phyloP scores from a whole-genome alignment of 345 rosid genomes.

The Xanthoceras sorbifolium region DNA sequence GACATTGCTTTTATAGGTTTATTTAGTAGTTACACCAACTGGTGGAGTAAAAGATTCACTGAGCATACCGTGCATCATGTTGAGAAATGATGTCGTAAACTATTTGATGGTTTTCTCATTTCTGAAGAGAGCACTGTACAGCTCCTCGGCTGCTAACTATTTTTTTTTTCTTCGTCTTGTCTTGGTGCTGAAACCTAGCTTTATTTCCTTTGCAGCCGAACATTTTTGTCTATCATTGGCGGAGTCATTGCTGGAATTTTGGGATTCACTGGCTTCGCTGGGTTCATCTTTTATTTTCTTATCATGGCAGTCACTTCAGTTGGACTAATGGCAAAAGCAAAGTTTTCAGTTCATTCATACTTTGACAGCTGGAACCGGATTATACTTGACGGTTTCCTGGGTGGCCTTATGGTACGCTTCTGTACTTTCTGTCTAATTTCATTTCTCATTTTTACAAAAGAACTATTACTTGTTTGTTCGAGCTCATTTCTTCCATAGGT shows the following conservation, averaged over 20 bases:
- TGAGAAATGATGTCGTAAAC: not conserved
- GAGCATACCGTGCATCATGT: not conserved
- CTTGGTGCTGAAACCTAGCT: conserved; percentile 1
- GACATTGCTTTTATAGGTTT: not conserved
- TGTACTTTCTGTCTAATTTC: not conserved
- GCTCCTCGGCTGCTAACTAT: not conserved
- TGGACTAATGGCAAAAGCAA: conserved; percentile 83
- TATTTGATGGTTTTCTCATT: not conserved
- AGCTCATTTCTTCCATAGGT: not conserved
- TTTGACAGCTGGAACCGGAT: conserved; percentile 79
- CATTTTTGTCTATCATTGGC: conserved; percentile 86
- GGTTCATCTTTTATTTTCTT: conserved; percentile 78
- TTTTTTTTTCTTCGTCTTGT: not conserved
- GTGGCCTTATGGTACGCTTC: conserved; percentile 86
- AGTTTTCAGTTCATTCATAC: conserved; percentile 72
- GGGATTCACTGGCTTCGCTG: conserved; percentile 82
- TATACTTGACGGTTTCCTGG: conserved; percentile 75
- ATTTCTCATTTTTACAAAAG: not conserved
- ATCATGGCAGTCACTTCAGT: conserved; percentile 83
- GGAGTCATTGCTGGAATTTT: conserved; percentile 90
- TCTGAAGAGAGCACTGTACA: not conserved
- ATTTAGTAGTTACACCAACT: not conserved
- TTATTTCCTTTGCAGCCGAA: conserved; percentile 64
- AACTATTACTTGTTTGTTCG: conserved; percentile 5
- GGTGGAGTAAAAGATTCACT: not conserved